Percentiles rank a stretch among this genome's conserved stretches.
Evolutionary conservation across 345 rosid genomes (phyloP).

Genomic region (Camelina laxa): DNA sequence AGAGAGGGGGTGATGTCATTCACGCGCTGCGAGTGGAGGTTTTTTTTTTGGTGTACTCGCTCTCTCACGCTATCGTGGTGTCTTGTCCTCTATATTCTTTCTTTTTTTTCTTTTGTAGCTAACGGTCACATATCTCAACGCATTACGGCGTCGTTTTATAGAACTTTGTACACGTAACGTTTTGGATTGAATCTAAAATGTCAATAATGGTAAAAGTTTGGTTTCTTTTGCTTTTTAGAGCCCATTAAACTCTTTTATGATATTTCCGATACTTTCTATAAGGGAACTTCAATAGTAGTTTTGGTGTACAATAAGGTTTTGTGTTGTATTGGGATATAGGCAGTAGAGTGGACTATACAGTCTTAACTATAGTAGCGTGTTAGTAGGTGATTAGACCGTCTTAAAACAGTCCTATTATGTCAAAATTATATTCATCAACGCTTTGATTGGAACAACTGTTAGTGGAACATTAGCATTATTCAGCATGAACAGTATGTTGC

Average conservation of each 20-base stretch:
- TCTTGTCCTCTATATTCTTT: conserved; percentile 25
- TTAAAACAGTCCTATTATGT: too few species aligned
- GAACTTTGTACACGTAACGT: neutral
- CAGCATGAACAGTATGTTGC: too few species aligned
- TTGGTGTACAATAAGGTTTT: too few species aligned
- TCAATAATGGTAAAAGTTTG: neutral
- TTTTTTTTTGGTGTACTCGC: conserved; percentile 48
- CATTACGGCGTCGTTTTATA: conserved; percentile 53
- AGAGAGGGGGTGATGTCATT: neutral
- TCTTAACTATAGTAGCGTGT: too few species aligned
- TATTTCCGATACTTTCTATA: neutral
- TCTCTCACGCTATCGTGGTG: conserved; percentile 31
- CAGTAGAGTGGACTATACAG: too few species aligned
- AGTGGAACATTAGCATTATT: too few species aligned
- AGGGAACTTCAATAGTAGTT: neutral
- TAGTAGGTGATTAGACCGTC: neutral
- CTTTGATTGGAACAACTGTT: too few species aligned
- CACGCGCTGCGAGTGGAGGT: conserved; percentile 39
- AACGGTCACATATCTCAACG: conserved; percentile 84
- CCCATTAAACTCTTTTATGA: neutral
- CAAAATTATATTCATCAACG: too few species aligned
- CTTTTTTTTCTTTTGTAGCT: neutral
- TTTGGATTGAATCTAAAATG: neutral
- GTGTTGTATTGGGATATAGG: too few species aligned
- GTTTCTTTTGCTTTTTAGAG: conserved; percentile 17